These are phyloP conservation scores for Hyaloscypha variabilis DNA, from an alignment of 495 filamentous ascomycete species.

Conservation along the genomic window DNA sequence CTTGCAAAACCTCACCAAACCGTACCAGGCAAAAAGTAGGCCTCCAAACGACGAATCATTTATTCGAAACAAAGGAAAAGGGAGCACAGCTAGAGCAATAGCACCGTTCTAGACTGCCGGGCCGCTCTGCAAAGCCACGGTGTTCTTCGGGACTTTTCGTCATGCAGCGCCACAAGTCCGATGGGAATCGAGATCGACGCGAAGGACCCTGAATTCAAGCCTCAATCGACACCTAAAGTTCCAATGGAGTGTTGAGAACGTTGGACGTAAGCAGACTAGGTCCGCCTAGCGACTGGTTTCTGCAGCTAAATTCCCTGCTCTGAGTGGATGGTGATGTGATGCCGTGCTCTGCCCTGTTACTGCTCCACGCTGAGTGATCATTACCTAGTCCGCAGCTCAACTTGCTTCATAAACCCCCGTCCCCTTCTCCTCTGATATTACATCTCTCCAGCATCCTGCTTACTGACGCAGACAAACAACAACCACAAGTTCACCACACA, in stretches of 20 bases:
- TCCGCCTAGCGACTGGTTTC: background rate
- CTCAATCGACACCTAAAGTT: background rate
- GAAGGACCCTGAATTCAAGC: background rate
- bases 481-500: background rate
- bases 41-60: background rate
- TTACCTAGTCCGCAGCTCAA: background rate
- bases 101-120: background rate
- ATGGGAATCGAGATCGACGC: background rate
- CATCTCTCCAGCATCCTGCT: too few relatives aligned
- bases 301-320: slow-evolving; percentile 5
- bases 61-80: background rate
- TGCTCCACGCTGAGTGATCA: slow-evolving; percentile 2
- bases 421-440: too few relatives aligned
- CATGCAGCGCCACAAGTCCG: background rate
- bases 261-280: background rate
- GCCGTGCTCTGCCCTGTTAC: background rate
- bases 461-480: background rate
- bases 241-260: background rate
- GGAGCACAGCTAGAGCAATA: background rate
- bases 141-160: background rate
- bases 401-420: background rate
- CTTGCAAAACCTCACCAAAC: background rate
- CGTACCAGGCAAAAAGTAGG: too few relatives aligned
- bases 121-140: too few relatives aligned
- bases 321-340: slow-evolving; percentile 6